Base-by-base conservation (phyloP, 352 stramenopile species). In the Phytophthora multivora region DNA sequence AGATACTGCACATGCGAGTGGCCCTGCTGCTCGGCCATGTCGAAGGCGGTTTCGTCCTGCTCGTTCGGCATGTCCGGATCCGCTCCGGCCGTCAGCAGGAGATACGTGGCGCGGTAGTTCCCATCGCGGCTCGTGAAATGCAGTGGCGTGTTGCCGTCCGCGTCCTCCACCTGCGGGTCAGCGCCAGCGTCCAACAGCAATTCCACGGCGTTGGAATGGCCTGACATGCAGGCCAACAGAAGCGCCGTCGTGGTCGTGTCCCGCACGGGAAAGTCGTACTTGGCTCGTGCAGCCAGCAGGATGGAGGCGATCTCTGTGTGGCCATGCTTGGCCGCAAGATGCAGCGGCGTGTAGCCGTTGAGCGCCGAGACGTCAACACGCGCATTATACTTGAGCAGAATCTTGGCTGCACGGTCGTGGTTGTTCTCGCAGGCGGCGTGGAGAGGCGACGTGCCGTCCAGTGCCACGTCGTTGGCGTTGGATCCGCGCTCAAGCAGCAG, bases 11-110 rank as follows among this genome's bases (percentile, higher is more conserved):
- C 75, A 53, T 91, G 85, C 25, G 80, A 76, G 59, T 89, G 81
- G 36, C 85, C 82, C 30, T 85, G 76, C 26, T 63, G 64, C 41
- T 83, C 76, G 11, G 84, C 84, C 38, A 95, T 77, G 45, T 95
- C 87, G 49, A 93, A 91, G 10, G 87, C 79, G 49, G 87, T 93
- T 54, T 95, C 68, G 42, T 89, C 77, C n/a, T 74, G 70, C 19
- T 85, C 71, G 60, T 95, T 93, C 19, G 87, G 87, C 80, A 95
- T 92, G 55, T 93, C 82, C 23, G 86, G 81, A 51, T 95, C 87
- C 5, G 84, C 87, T 25, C 87, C 87, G 8, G 87, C 87, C n/a
- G 85, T 92, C 11, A 95, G 58, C 49, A 95, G 60, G 35, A 93
- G 57, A 47, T 93, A 93, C 23, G 82, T 91, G 9, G 81, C 73